A percentile compares a stretch with the other conserved stretches of the same genome.
Evolutionary conservation across 108 stramenopile genomes (phyloP).

Genomic region (Skeletonema marinoi): DNA sequence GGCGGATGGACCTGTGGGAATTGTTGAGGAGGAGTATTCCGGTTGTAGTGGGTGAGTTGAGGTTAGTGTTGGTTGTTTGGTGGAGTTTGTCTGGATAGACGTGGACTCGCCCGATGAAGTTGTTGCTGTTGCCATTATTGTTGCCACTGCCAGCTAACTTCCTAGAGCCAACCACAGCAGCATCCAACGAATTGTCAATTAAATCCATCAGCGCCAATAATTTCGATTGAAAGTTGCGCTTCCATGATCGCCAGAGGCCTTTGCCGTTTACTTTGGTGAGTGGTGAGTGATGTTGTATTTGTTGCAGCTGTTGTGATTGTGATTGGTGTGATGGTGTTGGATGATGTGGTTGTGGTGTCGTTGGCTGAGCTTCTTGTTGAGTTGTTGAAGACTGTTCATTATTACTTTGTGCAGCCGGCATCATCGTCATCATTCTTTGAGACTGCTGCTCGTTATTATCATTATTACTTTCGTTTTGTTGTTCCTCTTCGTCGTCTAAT

Average conservation of each 20-base stretch:
- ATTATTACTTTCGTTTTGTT: too few relatives aligned
- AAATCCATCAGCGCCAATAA: constrained; percentile 63
- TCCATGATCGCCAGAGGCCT: constrained; percentile 73
- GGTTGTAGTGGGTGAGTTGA: background rate
- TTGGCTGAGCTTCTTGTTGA: too few relatives aligned
- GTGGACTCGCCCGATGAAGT: constrained; percentile 34
- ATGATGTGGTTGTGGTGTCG: too few relatives aligned
- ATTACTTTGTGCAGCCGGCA: too few relatives aligned
- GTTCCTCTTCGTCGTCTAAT: too few relatives aligned
- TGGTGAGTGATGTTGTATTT: background rate
- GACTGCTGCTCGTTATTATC: too few relatives aligned
- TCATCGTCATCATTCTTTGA: too few relatives aligned
- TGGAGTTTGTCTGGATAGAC: constrained; percentile 20
- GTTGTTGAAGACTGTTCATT: too few relatives aligned
- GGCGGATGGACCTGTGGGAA: constrained; percentile 41
- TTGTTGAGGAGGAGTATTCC: constrained; percentile 68
- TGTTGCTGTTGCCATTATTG: background rate
- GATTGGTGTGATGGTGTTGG: too few relatives aligned
- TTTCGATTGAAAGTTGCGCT: constrained; percentile 60
- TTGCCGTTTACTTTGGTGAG: constrained; percentile 56
- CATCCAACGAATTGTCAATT: constrained; percentile 80
- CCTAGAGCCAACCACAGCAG: constrained; percentile 27
- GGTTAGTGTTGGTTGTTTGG: too few relatives aligned
- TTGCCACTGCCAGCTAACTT: background rate
- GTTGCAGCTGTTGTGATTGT: too few relatives aligned